Percentiles rank a stretch among this genome's conserved stretches.
These are phyloP conservation scores for Cornus florida DNA, from an alignment of 148 eudicot genomes.

Conservation along the genomic window DNA sequence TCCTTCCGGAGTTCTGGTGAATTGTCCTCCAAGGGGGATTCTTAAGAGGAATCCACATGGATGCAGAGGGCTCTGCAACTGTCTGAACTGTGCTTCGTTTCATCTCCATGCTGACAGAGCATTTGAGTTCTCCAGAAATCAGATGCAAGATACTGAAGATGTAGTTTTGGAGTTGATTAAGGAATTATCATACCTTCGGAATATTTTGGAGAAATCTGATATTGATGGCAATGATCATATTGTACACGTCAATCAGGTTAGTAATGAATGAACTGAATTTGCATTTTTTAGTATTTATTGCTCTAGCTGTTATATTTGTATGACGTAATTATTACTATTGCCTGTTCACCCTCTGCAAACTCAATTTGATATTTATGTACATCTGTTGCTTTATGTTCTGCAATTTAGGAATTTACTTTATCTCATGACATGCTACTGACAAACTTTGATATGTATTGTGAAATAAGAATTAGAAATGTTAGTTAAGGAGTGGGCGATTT, in stretches of 20 bases:
- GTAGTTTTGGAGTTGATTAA: slow-evolving; percentile 50
- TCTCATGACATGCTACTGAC: background rate
- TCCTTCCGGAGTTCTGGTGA: slow-evolving; percentile 15
- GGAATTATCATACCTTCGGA: slow-evolving; percentile 45
- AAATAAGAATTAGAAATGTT: background rate
- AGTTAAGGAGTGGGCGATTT: background rate
- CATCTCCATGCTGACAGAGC: slow-evolving; percentile 81
- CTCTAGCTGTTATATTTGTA: background rate
- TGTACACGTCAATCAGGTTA: background rate
- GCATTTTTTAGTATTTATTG: background rate
- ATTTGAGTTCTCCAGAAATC: slow-evolving; percentile 76
- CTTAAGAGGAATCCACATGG: slow-evolving; percentile 72
- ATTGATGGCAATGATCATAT: slow-evolving; percentile 19
- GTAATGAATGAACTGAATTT: background rate
- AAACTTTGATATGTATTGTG: background rate
- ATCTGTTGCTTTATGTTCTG: too few species aligned
- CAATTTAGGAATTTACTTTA: too few species aligned
- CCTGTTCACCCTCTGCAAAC: background rate
- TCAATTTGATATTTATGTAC: background rate
- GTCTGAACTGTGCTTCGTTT: slow-evolving; percentile 69
- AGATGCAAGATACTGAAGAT: slow-evolving; percentile 73
- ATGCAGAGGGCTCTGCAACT: slow-evolving; percentile 72
- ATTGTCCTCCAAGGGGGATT: slow-evolving; percentile 46
- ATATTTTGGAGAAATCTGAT: slow-evolving; percentile 38
- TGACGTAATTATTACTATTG: background rate